These are phyloP conservation scores for Yarrowia porcina DNA, from an alignment of 805 yeast species.

Conservation along the genomic window DNA sequence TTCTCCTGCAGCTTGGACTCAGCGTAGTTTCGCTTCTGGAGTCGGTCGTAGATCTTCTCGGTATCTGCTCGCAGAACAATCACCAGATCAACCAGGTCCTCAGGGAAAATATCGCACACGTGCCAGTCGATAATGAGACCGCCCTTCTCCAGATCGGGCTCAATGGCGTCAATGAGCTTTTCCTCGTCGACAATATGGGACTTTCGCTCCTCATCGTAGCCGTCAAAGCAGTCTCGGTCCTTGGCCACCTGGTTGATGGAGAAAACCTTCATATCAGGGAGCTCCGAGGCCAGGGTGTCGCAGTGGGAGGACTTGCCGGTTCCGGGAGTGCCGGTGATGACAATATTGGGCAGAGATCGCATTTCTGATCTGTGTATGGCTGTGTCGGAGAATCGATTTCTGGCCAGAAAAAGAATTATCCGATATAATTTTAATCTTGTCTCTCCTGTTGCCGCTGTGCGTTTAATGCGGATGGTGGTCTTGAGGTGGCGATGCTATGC, in stretches of 20 bases:
- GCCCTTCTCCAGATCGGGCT: constrained; percentile 76
- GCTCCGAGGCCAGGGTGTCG: constrained; percentile 52
- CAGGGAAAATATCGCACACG: constrained; percentile 93
- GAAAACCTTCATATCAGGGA: constrained; percentile 52
- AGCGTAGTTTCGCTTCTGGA: constrained; percentile 71
- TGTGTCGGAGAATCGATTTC: constrained; percentile 1
- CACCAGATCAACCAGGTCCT: constrained; percentile 84
- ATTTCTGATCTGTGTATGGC: constrained; percentile 8
- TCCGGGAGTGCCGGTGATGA: constrained; percentile 94
- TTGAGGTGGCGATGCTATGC: neutral
- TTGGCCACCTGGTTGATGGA: constrained; percentile 81
- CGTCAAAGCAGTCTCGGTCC: constrained; percentile 69
- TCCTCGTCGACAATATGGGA: constrained; percentile 92
- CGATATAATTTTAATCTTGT: constrained; percentile 15
- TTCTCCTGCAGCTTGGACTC: constrained; percentile 84
- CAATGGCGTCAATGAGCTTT: constrained; percentile 73
- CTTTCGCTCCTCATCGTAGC: constrained; percentile 81
- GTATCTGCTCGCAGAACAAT: constrained; percentile 83
- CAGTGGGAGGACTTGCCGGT: constrained; percentile 81
- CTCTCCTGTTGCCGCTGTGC: neutral
- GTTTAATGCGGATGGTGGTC: neutral
- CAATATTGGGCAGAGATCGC: constrained; percentile 49
- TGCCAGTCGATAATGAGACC: constrained; percentile 96
- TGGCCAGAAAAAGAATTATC: constrained; percentile 4
- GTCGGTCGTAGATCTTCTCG: constrained; percentile 66